Base-by-base conservation (phyloP, 441 rosid species). In the Raphanus hybrid region DNA sequence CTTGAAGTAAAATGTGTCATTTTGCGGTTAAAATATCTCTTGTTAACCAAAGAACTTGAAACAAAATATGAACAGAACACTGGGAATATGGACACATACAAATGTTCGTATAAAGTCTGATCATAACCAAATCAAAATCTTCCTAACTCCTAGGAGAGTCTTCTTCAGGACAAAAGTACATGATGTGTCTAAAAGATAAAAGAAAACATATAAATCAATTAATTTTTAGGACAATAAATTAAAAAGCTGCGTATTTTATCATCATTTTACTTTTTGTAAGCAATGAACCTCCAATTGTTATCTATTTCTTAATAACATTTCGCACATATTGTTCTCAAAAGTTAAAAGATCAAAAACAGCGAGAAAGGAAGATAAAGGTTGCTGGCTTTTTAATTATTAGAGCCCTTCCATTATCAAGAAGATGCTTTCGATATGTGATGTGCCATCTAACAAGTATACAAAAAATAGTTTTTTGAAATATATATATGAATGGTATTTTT, bases 71-170 rank as follows among this genome's bases (percentile, higher is more conserved):
- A 14, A 48, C 8, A 48, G 60, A 74, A 45, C 12, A 68, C 50
- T 50, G 43, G 43, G 27, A 50, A 32, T 27, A 12, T 52, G 35
- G 43, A 64, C 34, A 14, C 9, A 12, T 15, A 70, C 57, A 58
- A 16, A 35, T 48, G 68, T 14, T 64, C 4, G 55, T 65, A 29
- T 57, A 32, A 71, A 71, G 72, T n/a, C 8, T 32, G 72, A 58
- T 45, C 32, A 77, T 71, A 69, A n/a, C 70, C 64, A 63, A 76
- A 76, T 8, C 65, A 64, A 64, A 43, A 58, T 58, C 67, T 71
- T 66, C 73, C 76, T 34, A 20, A 59, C 64, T 77, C 76, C 43
- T 77, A 71, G 81, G 76, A 77, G 76, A 45, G 81, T 48, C 81
- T 66, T 77, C 69, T 45, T 34, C 11, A 60, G 54, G 72, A 77